Conservation (phyloP, 2,329 filamentous ascomycete genomes). For the Trichoderma cornu-damae region DNA sequence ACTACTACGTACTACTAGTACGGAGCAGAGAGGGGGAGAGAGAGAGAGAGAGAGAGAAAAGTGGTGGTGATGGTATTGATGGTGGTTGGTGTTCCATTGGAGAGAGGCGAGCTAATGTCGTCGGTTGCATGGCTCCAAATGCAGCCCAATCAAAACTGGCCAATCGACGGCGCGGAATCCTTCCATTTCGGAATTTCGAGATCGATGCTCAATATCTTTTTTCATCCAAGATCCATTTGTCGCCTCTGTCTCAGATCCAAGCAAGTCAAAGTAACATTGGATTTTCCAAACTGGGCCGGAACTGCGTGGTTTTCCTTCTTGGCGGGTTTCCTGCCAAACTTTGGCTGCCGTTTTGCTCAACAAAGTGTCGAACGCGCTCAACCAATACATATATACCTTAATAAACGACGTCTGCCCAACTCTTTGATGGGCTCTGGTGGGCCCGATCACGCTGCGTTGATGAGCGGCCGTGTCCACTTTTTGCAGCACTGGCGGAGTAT, state of each 20-base stretch:
- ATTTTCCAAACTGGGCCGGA: background rate
- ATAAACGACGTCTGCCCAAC: background rate
- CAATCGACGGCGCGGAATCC: background rate
- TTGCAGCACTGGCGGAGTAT: too few species aligned
- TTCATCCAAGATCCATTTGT: conserved; percentile 3
- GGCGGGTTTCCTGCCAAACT: background rate
- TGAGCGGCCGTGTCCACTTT: too few species aligned
- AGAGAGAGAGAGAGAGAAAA: too few species aligned
- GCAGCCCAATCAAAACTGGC: conserved; percentile 9
- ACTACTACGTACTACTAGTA: too few species aligned
- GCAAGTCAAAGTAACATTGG: too few species aligned
- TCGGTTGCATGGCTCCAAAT: conserved; percentile 12
- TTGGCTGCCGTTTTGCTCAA: background rate
- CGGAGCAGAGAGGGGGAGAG: too few species aligned
- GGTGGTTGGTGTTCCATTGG: conserved; percentile 2
- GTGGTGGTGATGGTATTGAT: too few species aligned
- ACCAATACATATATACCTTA: background rate
- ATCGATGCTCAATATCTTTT: conserved; percentile 11
- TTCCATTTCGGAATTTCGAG: conserved; percentile 17
- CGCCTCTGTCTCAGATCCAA: background rate
- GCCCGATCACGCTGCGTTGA: conserved; percentile 14
- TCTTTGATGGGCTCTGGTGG: conserved; percentile 11
- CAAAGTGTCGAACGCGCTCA: background rate
- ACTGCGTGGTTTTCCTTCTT: background rate
- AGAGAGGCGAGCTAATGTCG: conserved; percentile 11